Conservation (phyloP, 495 filamentous ascomycete genomes). For the Aspergillus heteromorphus region DNA sequence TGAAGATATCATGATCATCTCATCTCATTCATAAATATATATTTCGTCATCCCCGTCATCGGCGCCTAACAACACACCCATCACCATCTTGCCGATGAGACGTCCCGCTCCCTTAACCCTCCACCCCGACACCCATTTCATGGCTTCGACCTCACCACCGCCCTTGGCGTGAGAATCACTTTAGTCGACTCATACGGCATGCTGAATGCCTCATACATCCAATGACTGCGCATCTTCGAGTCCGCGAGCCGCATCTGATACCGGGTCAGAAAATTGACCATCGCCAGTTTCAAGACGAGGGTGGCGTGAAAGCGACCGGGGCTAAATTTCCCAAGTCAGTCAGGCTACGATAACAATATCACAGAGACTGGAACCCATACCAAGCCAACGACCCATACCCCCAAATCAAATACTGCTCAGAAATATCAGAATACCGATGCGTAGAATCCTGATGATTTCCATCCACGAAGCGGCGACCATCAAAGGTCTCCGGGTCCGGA, state of each 20-base stretch:
- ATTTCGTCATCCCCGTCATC: no score
- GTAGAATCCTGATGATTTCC: not conserved
- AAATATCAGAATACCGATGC: not conserved
- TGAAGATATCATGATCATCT: no score
- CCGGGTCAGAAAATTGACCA: not conserved
- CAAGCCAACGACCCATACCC: not conserved
- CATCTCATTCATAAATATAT: no score
- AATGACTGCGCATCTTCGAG: not conserved
- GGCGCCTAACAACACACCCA: no score
- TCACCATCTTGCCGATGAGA: no score
- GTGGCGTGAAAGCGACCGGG: not conserved
- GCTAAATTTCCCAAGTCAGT: not conserved
- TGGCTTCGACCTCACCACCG: no score
- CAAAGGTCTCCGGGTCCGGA: not conserved
- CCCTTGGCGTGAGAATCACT: not conserved
- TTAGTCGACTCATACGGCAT: not conserved
- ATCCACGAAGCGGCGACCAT: not conserved
- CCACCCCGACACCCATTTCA: no score
- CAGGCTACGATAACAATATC: not conserved
- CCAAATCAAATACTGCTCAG: constrained; percentile 6
- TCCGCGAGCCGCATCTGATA: not conserved
- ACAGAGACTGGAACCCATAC: no score
- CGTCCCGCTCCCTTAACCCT: no score
- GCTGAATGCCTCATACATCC: not conserved
- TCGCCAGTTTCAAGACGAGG: not conserved